These are phyloP conservation scores for Agapanthus africanus DNA, from an alignment of 106 monocot species.

Conservation along the genomic window DNA sequence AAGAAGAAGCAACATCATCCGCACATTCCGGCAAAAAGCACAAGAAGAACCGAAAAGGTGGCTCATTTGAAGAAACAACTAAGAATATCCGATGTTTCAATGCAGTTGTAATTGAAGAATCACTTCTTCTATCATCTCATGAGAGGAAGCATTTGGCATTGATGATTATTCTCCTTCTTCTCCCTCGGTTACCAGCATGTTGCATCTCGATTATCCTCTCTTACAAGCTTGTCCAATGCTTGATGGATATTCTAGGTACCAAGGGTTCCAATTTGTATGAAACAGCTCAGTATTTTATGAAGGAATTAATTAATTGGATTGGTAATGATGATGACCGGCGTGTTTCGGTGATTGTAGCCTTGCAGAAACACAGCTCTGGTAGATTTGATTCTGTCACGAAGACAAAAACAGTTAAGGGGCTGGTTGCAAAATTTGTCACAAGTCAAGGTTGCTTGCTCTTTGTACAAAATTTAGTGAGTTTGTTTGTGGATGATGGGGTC, in stretches of 20 bases:
- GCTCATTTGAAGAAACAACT: slow-evolving; percentile 29
- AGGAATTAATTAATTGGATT: slow-evolving; percentile 56
- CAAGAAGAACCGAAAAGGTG: slow-evolving; percentile 58
- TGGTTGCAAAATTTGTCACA: slow-evolving; percentile 48
- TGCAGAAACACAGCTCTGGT: slow-evolving; percentile 79
- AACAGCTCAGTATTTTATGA: slow-evolving; percentile 80
- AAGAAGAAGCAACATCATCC: slow-evolving; percentile 20
- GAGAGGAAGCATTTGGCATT: slow-evolving; percentile 89
- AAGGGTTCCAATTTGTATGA: slow-evolving; percentile 61
- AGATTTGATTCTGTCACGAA: slow-evolving; percentile 82
- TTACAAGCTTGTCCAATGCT: slow-evolving; percentile 74
- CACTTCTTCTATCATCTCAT: slow-evolving; percentile 85
- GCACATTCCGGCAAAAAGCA: slow-evolving; percentile 51
- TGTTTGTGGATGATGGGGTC: slow-evolving; percentile 75
- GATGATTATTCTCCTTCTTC: slow-evolving; percentile 53
- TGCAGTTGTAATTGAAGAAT: slow-evolving; percentile 72
- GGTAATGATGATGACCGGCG: slow-evolving; percentile 48
- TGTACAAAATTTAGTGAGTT: slow-evolving; percentile 57
- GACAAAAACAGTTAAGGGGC: slow-evolving; percentile 56
- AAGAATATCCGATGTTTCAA: slow-evolving; percentile 53
- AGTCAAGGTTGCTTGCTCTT: slow-evolving; percentile 51
- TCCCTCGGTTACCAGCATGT: slow-evolving; percentile 59
- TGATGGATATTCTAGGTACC: slow-evolving; percentile 79
- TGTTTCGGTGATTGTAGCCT: slow-evolving; percentile 47
- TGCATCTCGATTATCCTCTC: slow-evolving; percentile 60